Evolutionary conservation across 1,284 basidiomycete genomes (phyloP).

Genomic region (Sparassis latifolia): DNA sequence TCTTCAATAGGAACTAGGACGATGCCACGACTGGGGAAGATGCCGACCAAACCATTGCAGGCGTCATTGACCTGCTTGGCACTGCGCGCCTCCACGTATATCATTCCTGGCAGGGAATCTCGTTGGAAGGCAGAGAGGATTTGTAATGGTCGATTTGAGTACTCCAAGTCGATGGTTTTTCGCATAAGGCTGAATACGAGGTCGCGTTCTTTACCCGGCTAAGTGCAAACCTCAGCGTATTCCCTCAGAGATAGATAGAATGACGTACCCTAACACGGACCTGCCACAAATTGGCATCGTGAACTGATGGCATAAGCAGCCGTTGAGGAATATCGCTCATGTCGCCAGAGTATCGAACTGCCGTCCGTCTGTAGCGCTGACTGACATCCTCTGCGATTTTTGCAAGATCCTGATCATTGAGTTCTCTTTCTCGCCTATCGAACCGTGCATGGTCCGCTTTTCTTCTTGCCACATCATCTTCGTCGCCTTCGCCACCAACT

Average conservation of each 20-base stretch:
- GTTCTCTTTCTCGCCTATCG: slow-evolving; percentile 69
- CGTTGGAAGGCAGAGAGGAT: slow-evolving; percentile 94
- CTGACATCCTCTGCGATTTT: slow-evolving; percentile 83
- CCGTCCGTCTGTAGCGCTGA: slow-evolving; percentile 71
- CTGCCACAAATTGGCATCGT: slow-evolving; percentile 95
- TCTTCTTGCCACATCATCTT: slow-evolving; percentile 58
- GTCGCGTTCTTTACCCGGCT: slow-evolving; percentile 90
- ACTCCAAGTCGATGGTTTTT: slow-evolving; percentile 80
- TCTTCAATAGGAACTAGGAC: slow-evolving; percentile 94
- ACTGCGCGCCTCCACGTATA: slow-evolving; percentile 92
- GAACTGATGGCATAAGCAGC: slow-evolving; percentile 94
- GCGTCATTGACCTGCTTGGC: slow-evolving; percentile 85
- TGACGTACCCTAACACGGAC: slow-evolving; percentile 82
- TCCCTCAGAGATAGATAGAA: neutral
- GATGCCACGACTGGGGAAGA: slow-evolving; percentile 79
- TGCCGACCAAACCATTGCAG: slow-evolving; percentile 86
- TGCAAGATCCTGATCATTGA: slow-evolving; percentile 81
- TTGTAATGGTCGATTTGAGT: slow-evolving; percentile 69
- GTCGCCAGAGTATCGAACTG: slow-evolving; percentile 78
- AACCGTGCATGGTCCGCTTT: slow-evolving; percentile 72
- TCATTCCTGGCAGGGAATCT: slow-evolving; percentile 90
- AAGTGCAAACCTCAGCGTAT: slow-evolving; percentile 7
- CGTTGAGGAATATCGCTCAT: slow-evolving; percentile 94
- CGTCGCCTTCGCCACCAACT: slow-evolving; percentile 58
- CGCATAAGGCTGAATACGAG: slow-evolving; percentile 94